Evolutionary conservation across 352 stramenopile species (phyloP).

Genomic region (Pythium grandisporangium): DNA sequence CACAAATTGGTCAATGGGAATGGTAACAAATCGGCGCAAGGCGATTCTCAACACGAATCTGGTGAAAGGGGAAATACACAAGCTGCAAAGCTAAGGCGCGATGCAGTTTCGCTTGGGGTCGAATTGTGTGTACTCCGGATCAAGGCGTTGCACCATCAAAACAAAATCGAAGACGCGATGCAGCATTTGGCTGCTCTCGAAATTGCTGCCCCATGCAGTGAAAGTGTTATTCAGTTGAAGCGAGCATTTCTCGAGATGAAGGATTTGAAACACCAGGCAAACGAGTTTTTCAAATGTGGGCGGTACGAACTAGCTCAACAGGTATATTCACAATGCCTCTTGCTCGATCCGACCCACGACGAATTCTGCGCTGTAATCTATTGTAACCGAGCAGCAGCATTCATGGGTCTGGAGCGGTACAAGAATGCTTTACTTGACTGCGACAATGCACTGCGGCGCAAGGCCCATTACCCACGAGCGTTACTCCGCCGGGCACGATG

Average conservation of each 20-base stretch:
- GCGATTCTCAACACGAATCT: too few species aligned
- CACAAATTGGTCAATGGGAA: constrained; percentile 18
- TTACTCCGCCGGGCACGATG: constrained; percentile 65
- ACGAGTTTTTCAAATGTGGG: constrained; percentile 49
- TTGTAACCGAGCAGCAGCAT: constrained; percentile 72
- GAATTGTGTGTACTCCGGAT: constrained; percentile 37
- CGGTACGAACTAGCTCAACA: constrained; percentile 41
- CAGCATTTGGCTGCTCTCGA: constrained; percentile 46
- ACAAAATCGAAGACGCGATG: constrained; percentile 55
- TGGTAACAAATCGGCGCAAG: too few species aligned
- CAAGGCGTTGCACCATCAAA: constrained; percentile 58
- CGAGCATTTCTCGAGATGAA: constrained; percentile 57
- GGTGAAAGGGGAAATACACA: neutral
- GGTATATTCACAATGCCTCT: constrained; percentile 58
- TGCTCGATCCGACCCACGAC: constrained; percentile 55
- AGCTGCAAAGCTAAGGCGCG: constrained; percentile 19
- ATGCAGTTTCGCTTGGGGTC: constrained; percentile 43
- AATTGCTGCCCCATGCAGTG: constrained; percentile 51
- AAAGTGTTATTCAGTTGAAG: constrained; percentile 63
- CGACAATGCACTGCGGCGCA: constrained; percentile 54
- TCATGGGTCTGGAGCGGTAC: constrained; percentile 64
- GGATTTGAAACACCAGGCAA: constrained; percentile 53
- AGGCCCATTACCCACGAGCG: constrained; percentile 43
- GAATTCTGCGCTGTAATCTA: constrained; percentile 72
- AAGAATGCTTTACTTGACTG: constrained; percentile 66